Base-by-base conservation (phyloP, 2,329 filamentous ascomycete genomes). In the Trichoderma sp. region DNA sequence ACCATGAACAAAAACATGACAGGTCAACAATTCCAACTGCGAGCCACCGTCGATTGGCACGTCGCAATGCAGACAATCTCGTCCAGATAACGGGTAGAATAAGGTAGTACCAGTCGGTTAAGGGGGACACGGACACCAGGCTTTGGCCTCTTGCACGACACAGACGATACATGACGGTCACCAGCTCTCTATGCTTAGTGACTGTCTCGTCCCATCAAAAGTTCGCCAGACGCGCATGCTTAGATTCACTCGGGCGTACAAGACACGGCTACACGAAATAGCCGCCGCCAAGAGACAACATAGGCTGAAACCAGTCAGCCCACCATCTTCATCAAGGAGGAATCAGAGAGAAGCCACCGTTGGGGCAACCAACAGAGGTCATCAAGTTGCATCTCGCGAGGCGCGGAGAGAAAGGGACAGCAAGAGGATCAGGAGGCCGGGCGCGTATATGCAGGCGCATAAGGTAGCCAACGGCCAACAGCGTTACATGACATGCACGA, bases 381-480 rank as follows among this genome's bases (percentile, higher is more conserved):
- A 26, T 24, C 45, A 43, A 43, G 15, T 43, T 19, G 58, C 44
- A 50, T 47, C 57, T 41, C 47, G 30, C 57, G 57, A 60, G 57
- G 43, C 57, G 51, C 15, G 12, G 21, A 24, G 3, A 48, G n/a
- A 34, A 39, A 44, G 19, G 21, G 21, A 24, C 21, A 24, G 21
- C 21, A 24, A 24, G 3, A 26, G 17, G 44, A 39, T 19, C 34
- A 61, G 44, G 21, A 39, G 41, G 28, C 58, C 58, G 58, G 34
- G 58, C 58, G 58, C 58, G 30, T 61, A 61, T 34, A 30, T 61
- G 58, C 58, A 52, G 47, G 34, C 34, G 43, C 26, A 17, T 2
- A 24, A 24, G 21, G 21, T 24, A 24, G 21, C 58, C 58, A 61
- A 51, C 24, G 19, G 58, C 47, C 58, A 61, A 14, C 19, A 51